Base-by-base conservation (phyloP, 768 basidiomycete species). In the Russula abietina region DNA sequence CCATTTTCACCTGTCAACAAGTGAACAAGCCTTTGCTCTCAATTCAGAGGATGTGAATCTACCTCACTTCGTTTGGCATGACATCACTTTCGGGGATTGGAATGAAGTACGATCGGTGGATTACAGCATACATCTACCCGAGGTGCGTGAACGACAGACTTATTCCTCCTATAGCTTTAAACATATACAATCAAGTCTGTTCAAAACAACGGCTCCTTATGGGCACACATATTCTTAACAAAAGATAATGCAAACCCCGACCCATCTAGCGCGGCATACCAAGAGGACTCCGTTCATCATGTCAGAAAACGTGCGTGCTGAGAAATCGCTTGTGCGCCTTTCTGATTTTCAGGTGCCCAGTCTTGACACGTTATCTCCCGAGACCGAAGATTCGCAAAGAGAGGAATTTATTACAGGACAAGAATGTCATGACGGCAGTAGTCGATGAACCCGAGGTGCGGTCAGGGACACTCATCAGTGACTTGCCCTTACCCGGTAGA, bases 351-450 rank as follows among this genome's bases (percentile, higher is more conserved):
- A 30, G 50, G 24, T 53, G 26, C 53, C 8, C 60, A 97, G 95
- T 88, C 32, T 76, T 99, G 66, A 96, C 92, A 2, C 85, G 90
- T n/a, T 95, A 93, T 73, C 68, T 89, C 36, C 82, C 88, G 7
- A 88, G 83, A 69, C 69, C 76, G 24, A 93, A 89, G 72, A 73
- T 81, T 10, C 81, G 93, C 36, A 93, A 91, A 69, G 86, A 86
- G 73, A 91, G 94, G 75, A 93, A 85, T 60, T 82, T 99, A 14
- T 75, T 98, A 17, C 22, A 69, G 73, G 12, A 74, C 66, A 74
- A 74, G 12, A 74, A 75, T 12, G 73, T 74, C 12, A 78, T 78
- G 48, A 73, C 74, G 19, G 73, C 70, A 51, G 76, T 70, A 43
- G 75, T 75, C 32, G 79, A 80, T 57, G 71, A 73, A 17, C 80